These are phyloP conservation scores for Pyrenochaeta sp. DNA, from an alignment of 2,329 filamentous ascomycete genomes.

Conservation along the genomic window DNA sequence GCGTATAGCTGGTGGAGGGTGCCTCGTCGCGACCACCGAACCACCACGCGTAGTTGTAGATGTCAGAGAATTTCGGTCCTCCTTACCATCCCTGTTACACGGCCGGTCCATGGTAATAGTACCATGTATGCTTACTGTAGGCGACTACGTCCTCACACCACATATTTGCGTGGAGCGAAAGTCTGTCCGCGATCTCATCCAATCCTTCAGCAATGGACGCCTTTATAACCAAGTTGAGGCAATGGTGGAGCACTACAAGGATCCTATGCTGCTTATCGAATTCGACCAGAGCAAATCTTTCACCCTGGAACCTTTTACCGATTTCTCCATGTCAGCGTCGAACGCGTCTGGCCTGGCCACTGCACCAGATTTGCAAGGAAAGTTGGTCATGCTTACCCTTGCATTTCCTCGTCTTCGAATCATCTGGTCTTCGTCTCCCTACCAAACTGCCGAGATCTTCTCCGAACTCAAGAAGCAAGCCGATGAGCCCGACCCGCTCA, in stretches of 20 bases:
- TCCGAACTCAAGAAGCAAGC: slow-evolving; percentile 90
- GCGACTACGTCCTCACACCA: slow-evolving; percentile 93
- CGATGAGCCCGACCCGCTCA: slow-evolving; percentile 87
- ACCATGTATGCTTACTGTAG: slow-evolving; percentile 94
- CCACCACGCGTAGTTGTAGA: slow-evolving; percentile 94
- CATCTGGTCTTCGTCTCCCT: slow-evolving; percentile 92
- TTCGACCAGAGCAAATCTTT: slow-evolving; percentile 98
- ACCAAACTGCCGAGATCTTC: slow-evolving; percentile 97
- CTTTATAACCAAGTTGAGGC: slow-evolving; percentile 91
- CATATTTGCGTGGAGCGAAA: slow-evolving; percentile 95
- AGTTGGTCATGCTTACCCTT: slow-evolving; percentile 89
- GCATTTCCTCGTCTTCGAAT: slow-evolving; percentile 90
- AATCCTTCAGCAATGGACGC: slow-evolving; percentile 89
- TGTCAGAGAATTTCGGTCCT: slow-evolving; percentile 94
- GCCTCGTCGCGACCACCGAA: slow-evolving; percentile 81
- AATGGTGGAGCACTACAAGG: slow-evolving; percentile 93
- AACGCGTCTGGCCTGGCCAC: slow-evolving; percentile 63
- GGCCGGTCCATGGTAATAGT: slow-evolving; percentile 87
- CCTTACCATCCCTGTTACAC: slow-evolving; percentile 88
- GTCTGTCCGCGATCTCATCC: slow-evolving; percentile 88
- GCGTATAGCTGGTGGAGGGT: slow-evolving; percentile 90
- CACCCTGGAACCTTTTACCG: slow-evolving; percentile 74
- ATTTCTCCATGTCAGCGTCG: slow-evolving; percentile 50
- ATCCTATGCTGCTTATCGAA: slow-evolving; percentile 91
- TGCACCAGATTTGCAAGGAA: slow-evolving; percentile 83